Evolutionary conservation across 2,329 filamentous ascomycete genomes (phyloP).

Genomic region (Sporothrix sp.): DNA sequence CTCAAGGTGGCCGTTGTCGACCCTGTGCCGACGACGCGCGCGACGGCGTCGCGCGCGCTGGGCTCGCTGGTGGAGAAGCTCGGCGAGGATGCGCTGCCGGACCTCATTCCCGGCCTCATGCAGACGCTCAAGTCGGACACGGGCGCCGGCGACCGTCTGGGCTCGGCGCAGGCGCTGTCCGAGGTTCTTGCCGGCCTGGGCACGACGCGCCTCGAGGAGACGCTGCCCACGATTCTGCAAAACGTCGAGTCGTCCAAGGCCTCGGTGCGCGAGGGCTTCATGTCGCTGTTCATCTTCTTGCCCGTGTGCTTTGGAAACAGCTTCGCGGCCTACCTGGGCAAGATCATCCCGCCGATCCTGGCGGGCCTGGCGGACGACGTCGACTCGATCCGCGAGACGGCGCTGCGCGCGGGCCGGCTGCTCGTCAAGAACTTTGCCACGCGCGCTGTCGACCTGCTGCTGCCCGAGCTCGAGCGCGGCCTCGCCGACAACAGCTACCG

Average conservation of each 20-base stretch:
- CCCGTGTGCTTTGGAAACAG: constrained; percentile 98
- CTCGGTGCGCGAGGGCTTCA: constrained; percentile 92
- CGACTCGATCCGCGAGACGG: constrained; percentile 94
- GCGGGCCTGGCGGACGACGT: constrained; percentile 91
- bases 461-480: constrained; percentile 91
- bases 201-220: constrained; percentile 87
- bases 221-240: constrained; percentile 87
- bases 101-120: constrained; percentile 97
- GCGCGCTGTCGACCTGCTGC: constrained; percentile 82
- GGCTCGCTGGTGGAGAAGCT: constrained; percentile 97
- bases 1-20: constrained; percentile 85
- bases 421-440: constrained; percentile 98
- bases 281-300: constrained; percentile 98
- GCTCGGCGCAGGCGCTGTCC: constrained; percentile 90
- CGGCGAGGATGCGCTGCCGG: constrained; percentile 89
- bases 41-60: constrained; percentile 89
- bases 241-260: constrained; percentile 89
- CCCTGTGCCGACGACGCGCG: constrained; percentile 89
- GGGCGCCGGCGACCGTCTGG: constrained; percentile 88
- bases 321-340: constrained; percentile 89
- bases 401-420: constrained; percentile 81
- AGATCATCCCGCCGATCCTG: constrained; percentile 91
- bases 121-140: constrained; percentile 94
- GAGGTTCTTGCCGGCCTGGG: constrained; percentile 94
- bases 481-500: constrained; percentile 96